Evolutionary conservation across 1,139 yeast genomes (phyloP).

Genomic region (Kazachstania sp.): DNA sequence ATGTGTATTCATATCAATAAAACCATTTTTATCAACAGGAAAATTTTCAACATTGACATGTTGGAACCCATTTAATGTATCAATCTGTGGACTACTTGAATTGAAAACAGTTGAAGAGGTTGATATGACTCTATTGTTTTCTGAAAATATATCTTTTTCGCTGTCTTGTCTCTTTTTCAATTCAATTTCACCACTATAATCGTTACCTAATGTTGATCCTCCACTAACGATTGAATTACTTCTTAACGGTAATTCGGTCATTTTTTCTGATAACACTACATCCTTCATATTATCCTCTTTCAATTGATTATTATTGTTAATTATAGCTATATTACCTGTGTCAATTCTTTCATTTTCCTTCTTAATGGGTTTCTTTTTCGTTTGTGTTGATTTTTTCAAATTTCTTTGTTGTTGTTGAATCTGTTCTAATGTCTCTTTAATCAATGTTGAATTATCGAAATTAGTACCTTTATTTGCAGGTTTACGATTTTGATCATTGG

Average conservation of each 20-base stretch:
- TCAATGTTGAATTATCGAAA: slow-evolving; percentile 7
- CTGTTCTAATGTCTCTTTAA: slow-evolving; percentile 19
- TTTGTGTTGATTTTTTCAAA: neutral
- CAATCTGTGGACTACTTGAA: neutral
- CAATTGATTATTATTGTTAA: neutral
- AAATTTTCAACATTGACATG: slow-evolving; percentile 13
- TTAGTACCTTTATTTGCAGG: neutral
- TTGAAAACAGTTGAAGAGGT: slow-evolving; percentile 2
- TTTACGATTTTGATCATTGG: slow-evolving; percentile 2
- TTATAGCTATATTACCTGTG: neutral
- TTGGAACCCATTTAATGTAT: neutral
- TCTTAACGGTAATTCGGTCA: neutral
- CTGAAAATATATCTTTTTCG: neutral
- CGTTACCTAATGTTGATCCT: slow-evolving; percentile 2
- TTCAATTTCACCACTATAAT: neutral
- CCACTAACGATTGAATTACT: slow-evolving; percentile 1
- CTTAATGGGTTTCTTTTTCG: neutral
- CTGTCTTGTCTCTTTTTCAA: neutral
- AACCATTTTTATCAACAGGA: slow-evolving; percentile 22
- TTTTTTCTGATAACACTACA: neutral
- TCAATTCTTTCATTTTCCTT: neutral
- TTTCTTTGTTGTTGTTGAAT: slow-evolving; percentile 12
- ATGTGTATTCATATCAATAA: slow-evolving; percentile 12
- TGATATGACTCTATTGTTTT: slow-evolving; percentile 2
- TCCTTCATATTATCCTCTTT: neutral